A percentile compares a stretch with the other conserved stretches of the same genome.
phyloP scores from a whole-genome alignment of 2,329 filamentous ascomycete genomes.

The Colletotrichum limetticola region DNA sequence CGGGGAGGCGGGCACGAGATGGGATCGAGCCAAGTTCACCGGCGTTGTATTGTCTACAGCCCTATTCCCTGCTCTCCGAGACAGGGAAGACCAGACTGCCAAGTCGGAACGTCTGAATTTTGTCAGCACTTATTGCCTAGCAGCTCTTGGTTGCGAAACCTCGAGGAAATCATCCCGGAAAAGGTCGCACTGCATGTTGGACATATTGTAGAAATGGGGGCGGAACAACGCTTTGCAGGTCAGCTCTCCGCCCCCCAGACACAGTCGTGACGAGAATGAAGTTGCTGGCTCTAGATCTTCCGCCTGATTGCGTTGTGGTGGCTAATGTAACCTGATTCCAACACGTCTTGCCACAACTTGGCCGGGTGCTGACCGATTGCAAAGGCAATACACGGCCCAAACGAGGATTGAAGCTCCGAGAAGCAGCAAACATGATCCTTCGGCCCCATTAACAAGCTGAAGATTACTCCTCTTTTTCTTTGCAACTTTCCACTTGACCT shows the following conservation, averaged over 20 bases:
- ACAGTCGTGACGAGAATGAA: neutral
- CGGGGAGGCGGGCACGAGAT: neutral
- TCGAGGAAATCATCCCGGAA: neutral
- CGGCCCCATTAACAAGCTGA: neutral
- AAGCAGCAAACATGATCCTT: neutral
- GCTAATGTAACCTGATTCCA: neutral
- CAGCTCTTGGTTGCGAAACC: neutral
- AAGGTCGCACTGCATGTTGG: neutral
- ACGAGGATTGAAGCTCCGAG: neutral
- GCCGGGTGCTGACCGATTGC: neutral
- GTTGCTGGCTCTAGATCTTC: neutral
- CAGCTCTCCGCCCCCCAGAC: neutral
- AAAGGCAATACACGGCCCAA: neutral
- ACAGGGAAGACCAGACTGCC: neutral
- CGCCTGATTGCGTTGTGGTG: neutral
- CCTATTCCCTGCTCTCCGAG: neutral
- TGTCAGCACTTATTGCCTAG: neutral
- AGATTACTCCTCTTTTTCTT: neutral
- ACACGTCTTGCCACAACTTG: neutral
- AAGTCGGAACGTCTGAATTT: neutral
- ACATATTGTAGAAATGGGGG: neutral
- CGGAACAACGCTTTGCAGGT: neutral
- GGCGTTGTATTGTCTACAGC: neutral
- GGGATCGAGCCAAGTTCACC: neutral
- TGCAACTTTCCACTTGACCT: neutral